Evolutionary conservation across 768 basidiomycete species (phyloP).

Genomic region (Amanita rubescens): DNA sequence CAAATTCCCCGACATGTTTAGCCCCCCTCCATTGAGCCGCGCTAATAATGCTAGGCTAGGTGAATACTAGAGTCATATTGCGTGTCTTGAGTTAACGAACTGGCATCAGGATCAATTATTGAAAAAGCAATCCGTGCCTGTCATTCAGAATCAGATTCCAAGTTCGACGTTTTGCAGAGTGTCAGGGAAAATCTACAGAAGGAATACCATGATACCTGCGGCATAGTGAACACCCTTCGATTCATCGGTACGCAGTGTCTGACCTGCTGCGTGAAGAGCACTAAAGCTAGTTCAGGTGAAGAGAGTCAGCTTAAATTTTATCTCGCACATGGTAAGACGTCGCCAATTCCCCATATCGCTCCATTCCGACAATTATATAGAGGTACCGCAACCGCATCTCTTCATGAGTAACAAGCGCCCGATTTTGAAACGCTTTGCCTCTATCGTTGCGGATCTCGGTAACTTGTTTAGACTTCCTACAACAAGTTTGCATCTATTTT

Average conservation of each 20-base stretch:
- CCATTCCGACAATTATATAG: slow-evolving; percentile 28
- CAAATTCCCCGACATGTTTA: neutral
- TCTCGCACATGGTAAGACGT: slow-evolving; percentile 46
- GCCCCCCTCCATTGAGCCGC: neutral
- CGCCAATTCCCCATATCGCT: neutral
- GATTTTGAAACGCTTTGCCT: slow-evolving; percentile 62
- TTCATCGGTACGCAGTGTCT: slow-evolving; percentile 42
- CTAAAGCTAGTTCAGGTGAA: slow-evolving; percentile 33
- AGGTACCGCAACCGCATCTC: slow-evolving; percentile 41
- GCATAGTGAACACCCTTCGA: slow-evolving; percentile 50
- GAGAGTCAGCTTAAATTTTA: slow-evolving; percentile 60
- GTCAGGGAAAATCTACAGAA: slow-evolving; percentile 74
- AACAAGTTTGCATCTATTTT: slow-evolving; percentile 78
- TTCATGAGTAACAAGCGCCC: slow-evolving; percentile 50
- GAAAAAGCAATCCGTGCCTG: slow-evolving; percentile 70
- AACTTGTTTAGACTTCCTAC: slow-evolving; percentile 68
- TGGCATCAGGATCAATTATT: slow-evolving; percentile 39
- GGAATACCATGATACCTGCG: slow-evolving; percentile 77
- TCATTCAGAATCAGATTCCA: slow-evolving; percentile 52
- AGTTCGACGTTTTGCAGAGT: slow-evolving; percentile 60
- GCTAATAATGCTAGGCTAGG: neutral
- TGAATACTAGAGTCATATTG: neutral
- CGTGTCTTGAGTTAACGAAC: neutral
- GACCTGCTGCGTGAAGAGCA: neutral
- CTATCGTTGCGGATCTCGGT: slow-evolving; percentile 58